Base-by-base conservation (phyloP, 2,329 filamentous ascomycete genomes). In the Polychaeton citri region DNA sequence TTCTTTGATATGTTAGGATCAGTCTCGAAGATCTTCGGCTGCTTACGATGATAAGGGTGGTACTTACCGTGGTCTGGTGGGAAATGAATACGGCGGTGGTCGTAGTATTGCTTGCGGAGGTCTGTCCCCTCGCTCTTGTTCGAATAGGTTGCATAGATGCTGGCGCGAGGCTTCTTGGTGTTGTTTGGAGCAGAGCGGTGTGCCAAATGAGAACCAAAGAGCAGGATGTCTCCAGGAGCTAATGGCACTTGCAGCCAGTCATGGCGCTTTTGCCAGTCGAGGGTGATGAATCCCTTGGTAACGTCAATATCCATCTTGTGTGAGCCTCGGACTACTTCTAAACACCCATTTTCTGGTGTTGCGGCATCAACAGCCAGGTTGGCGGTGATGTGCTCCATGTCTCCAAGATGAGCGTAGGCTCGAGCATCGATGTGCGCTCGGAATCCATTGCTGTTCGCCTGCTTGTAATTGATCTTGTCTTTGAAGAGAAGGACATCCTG, bases 121-220 rank as follows among this genome's bases (percentile, higher is more conserved):
- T 62, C 54, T 2, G 19, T 28, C 12, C 62, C 62, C 35, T 65
- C 62, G 1, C 43, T 41, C 5, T 49, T 49, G 33, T 51, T 54
- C 38, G 64, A 61, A 42, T 64, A 65, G 1, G 62, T 65, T 2
- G 61, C 59, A 40, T 65, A 64, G 17, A 64, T 51, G 6, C 60
- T 61, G 30, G 52, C 52, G 2, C 62, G 52, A 31, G 59, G 49
- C 35, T 50, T 51, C 2, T 32, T 39, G 35, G 59, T 62, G 12
- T 38, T 43, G 38, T 63, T 62, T 19, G 50, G 38, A 9, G 52
- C 56, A 33, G 53, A 58, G 4, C 58, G 51, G 43, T 63, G 60
- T 2, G 60, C 60, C 9, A 62, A 45, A 37, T 61, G 60, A 5
- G 54, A 59, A 2, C 60, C 59, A 30, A 62, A 63, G 9, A 63